Conservation (phyloP, 257 asterid species). For the Petunia axillaris region DNA sequence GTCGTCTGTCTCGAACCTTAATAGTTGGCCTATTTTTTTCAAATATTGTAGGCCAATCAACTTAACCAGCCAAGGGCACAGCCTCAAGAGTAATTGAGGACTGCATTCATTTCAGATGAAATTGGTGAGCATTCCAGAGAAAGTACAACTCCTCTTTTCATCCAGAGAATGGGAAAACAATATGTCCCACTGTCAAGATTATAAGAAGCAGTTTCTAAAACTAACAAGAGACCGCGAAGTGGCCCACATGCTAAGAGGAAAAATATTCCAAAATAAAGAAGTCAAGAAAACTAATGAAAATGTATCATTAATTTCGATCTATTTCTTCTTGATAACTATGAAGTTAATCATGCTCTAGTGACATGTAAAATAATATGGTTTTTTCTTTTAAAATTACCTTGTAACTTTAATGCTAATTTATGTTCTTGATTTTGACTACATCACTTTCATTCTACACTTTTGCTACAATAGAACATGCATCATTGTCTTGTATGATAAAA, state of each 20-base stretch:
- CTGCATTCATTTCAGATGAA: background rate
- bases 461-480: too few species aligned
- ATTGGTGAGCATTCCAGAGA: background rate
- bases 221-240: background rate
- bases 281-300: background rate
- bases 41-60: background rate
- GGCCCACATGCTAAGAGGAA: background rate
- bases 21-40: background rate
- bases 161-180: background rate
- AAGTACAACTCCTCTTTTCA: background rate
- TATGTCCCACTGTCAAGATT: background rate
- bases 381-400: too few species aligned
- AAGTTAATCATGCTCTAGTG: background rate
- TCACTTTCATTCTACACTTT: too few species aligned
- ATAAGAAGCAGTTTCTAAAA: background rate
- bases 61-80: background rate
- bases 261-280: background rate
- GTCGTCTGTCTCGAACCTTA: background rate
- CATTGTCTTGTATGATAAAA: too few species aligned
- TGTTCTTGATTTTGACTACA: too few species aligned
- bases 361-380: too few species aligned
- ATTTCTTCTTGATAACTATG: background rate
- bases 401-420: too few species aligned
- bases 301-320: background rate
- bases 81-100: background rate